A percentile compares a stretch with the other conserved stretches of the same genome.
Evolutionary conservation across 2,329 filamentous ascomycete species (phyloP).

Genomic region (Clarireedia monteithiana): DNA sequence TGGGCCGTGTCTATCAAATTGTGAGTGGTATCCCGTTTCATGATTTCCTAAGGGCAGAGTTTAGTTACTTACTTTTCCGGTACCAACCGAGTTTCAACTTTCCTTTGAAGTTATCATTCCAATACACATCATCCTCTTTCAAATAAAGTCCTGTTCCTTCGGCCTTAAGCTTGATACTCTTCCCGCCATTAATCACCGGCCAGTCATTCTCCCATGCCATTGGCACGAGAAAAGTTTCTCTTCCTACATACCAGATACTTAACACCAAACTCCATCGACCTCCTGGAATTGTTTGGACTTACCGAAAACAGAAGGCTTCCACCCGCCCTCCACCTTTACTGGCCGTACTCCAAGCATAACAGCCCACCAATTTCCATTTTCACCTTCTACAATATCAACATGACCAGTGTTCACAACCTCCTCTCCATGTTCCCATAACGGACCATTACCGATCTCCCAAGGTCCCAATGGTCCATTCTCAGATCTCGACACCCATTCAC

Average conservation of each 20-base stretch:
- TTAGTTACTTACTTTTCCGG: neutral
- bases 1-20: neutral
- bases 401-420: slow-evolving; percentile 40
- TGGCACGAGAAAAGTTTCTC: slow-evolving; percentile 43
- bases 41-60: neutral
- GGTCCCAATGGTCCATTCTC: neutral
- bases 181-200: slow-evolving; percentile 31
- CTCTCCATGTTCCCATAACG: neutral
- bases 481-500: slow-evolving; percentile 2
- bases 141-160: neutral
- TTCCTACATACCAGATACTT: slow-evolving; percentile 36
- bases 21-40: neutral
- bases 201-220: slow-evolving; percentile 44
- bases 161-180: neutral
- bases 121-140: neutral
- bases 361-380: slow-evolving; percentile 44
- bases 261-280: slow-evolving; percentile 22
- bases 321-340: neutral
- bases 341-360: slow-evolving; percentile 38
- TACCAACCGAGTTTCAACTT: slow-evolving; percentile 3
- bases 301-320: slow-evolving; percentile 3
- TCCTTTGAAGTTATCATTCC: neutral
- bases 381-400: slow-evolving; percentile 48
- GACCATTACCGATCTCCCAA: neutral
- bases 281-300: slow-evolving; percentile 34